phyloP scores from a whole-genome alignment of 2,329 filamentous ascomycete genomes.

The Sarocladium kiliense region DNA sequence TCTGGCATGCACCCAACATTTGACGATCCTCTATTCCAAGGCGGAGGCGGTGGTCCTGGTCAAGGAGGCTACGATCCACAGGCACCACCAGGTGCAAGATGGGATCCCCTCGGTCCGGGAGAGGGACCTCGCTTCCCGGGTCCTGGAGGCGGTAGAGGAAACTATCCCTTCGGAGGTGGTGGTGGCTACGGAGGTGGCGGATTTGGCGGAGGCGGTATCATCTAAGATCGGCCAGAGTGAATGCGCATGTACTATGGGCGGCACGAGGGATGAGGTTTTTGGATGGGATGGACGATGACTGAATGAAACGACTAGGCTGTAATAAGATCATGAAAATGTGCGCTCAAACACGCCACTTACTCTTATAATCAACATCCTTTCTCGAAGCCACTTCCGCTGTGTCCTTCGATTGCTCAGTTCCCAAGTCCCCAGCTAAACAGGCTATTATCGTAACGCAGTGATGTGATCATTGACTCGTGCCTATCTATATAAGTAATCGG shows the following conservation, averaged over 20 bases:
- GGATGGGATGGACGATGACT: not conserved
- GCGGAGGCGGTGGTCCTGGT: conserved; percentile 33
- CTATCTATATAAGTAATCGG: conserved; percentile 5
- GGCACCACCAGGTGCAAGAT: conserved; percentile 82
- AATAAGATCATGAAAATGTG: too few species aligned
- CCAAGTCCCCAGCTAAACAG: not conserved
- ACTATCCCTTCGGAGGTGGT: conserved; percentile 8
- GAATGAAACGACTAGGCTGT: not conserved
- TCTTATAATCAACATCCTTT: not conserved
- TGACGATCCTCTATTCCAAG: conserved; percentile 76
- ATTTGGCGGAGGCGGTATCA: conserved; percentile 28
- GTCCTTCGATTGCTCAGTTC: too few species aligned
- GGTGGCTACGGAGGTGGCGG: conserved; percentile 34
- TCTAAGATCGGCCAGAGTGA: conserved; percentile 17
- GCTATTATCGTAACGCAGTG: not conserved
- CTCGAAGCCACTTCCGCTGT: too few species aligned
- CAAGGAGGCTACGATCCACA: conserved; percentile 50
- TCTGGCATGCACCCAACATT: conserved; percentile 96
- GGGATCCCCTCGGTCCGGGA: conserved; percentile 79
- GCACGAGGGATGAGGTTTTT: not conserved
- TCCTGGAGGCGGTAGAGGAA: conserved; percentile 28
- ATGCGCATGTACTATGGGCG: too few species aligned
- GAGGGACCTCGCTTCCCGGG: conserved; percentile 42
- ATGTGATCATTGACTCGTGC: conserved; percentile 7
- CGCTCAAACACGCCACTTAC: not conserved